Base-by-base conservation (phyloP, 768 basidiomycete genomes). In the Phaeolepiota aurea region DNA sequence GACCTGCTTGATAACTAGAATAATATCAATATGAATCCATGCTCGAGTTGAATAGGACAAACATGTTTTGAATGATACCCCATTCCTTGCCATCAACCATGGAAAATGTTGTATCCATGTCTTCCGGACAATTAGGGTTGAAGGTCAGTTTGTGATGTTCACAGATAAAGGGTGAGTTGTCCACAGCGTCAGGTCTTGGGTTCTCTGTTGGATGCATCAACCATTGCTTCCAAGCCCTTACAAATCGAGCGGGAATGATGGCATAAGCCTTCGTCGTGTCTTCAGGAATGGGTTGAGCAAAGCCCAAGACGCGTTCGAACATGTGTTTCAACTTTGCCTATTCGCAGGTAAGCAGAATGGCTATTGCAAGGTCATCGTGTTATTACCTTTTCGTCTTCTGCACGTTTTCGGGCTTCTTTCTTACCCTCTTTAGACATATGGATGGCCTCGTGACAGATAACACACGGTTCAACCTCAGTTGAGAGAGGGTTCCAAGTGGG, bases 301-400 rank as follows among this genome's bases (percentile, higher is more conserved):
- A 70, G 37, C 16, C 33, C 16, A 76, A 51, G 38, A 70, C 61
- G 45, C 71, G 68, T 44, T 82, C 76, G 45, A 76, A 66, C 68
- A 86, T 74, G 49, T 74, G 68, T 46, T 71, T 77, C 37, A 87
- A 65, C 50, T 65, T 74, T 23, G 75, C 77, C 85, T 87, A 36
- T n/a, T n/a, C n/a, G n/a, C n/a, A n/a, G n/a, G n/a, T n/a, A n/a
- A n/a, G n/a, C n/a, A n/a, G n/a, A n/a, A n/a, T n/a, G n/a, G n/a
- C n/a, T n/a, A n/a, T n/a, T n/a, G n/a, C n/a, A n/a, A n/a, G n/a
- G n/a, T n/a, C n/a, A n/a, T n/a, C n/a, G n/a, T n/a, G n/a, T n/a
- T n/a, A 12, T 20, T 40, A 82, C 87, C 77, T 86, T 88, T 61
- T 89, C 87, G 14, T 82, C 77, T 53, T 87, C 87, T 18, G 82